phyloP scores from a whole-genome alignment of 1,139 yeast species.

The Cylindricascospora bacillispora region DNA sequence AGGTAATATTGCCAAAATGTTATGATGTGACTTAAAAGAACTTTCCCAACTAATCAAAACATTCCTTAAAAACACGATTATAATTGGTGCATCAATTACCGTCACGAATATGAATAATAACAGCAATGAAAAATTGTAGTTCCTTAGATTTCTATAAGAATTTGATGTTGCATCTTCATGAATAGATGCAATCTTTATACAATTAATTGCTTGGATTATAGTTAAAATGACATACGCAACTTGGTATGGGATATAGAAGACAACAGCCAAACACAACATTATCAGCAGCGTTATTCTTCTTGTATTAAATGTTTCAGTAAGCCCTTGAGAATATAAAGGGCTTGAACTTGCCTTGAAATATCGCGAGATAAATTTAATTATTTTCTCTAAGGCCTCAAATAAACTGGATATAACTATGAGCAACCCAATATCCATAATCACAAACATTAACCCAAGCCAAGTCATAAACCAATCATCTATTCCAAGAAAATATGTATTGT shows the following conservation, averaged over 20 bases:
- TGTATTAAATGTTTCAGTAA: conserved; percentile 7
- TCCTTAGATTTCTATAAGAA: conserved; percentile 22
- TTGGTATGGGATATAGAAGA: conserved; percentile 66
- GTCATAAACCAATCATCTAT: conserved; percentile 45
- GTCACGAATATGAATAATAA: conserved; percentile 54
- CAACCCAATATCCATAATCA: conserved; percentile 39
- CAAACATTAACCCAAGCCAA: conserved; percentile 47
- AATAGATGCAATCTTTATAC: conserved; percentile 24
- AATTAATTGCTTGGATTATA: conserved; percentile 38
- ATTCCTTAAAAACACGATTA: conserved; percentile 60
- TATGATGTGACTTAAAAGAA: conserved; percentile 68
- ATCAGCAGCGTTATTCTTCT: conserved; percentile 29
- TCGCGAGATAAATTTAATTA: conserved; percentile 2
- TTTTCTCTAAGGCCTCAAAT: conserved; percentile 8
- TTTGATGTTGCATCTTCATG: conserved; percentile 4
- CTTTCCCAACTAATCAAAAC: conserved; percentile 58
- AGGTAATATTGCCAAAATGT: conserved; percentile 53
- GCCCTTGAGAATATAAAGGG: neutral
- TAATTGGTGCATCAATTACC: conserved; percentile 56
- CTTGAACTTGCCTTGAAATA: neutral
- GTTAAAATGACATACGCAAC: conserved; percentile 53
- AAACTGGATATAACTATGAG: conserved; percentile 23
- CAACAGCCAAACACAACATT: conserved; percentile 33
- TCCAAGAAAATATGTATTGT: conserved; percentile 48
- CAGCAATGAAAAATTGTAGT: conserved; percentile 43